These are phyloP conservation scores for Dryadomyces quercivorus DNA, from an alignment of 2,329 filamentous ascomycete species.

Conservation along the genomic window DNA sequence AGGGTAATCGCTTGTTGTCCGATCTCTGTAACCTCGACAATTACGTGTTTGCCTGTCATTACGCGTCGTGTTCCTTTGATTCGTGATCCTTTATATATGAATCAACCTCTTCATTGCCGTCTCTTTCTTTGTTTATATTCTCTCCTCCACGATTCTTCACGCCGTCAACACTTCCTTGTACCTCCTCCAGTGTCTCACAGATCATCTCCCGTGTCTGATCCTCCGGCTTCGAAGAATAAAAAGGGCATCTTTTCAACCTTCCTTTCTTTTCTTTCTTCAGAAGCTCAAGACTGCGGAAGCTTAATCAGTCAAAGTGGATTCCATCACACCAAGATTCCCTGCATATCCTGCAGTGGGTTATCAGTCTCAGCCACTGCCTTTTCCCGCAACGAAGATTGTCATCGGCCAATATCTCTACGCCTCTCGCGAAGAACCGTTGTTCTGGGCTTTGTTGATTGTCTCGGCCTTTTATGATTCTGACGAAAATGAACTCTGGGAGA, in stretches of 20 bases:
- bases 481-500: slow-evolving; percentile 31
- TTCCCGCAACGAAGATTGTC: slow-evolving; percentile 31
- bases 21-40: neutral
- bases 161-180: no score
- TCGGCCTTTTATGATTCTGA: slow-evolving; percentile 33
- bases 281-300: neutral
- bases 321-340: neutral
- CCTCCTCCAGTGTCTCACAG: no score
- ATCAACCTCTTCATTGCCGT: no score
- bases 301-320: slow-evolving; percentile 3
- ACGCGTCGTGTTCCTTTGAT: neutral
- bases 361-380: slow-evolving; percentile 19
- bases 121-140: no score
- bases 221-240: no score
- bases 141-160: no score
- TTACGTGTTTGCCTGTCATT: neutral
- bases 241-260: no score
- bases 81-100: neutral
- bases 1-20: no score
- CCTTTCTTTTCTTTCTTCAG: no score
- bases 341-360: neutral
- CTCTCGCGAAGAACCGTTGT: slow-evolving; percentile 15
- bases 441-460: slow-evolving; percentile 34
- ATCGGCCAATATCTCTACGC: slow-evolving; percentile 28
- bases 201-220: no score